Evolutionary conservation across 495 filamentous ascomycete species (phyloP).

Genomic region (Hypoxylon trugodes): DNA sequence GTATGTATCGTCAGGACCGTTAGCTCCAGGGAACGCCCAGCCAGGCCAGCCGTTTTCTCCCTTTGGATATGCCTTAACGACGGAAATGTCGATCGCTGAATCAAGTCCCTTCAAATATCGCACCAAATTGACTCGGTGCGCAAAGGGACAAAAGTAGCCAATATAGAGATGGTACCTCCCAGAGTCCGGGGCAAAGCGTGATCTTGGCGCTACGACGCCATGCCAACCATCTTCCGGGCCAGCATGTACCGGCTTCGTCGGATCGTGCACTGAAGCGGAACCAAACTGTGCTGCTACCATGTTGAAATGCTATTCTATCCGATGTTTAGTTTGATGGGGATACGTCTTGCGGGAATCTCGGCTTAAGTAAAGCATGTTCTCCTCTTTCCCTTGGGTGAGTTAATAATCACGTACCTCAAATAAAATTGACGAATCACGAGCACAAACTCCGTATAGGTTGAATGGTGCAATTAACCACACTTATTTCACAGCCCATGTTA

Average conservation of each 20-base stretch:
- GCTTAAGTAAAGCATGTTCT: neutral
- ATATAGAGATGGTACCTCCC: slow-evolving; percentile 82
- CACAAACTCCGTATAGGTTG: neutral
- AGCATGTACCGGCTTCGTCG: slow-evolving; percentile 20
- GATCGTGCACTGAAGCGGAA: slow-evolving; percentile 10
- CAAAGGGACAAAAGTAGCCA: slow-evolving; percentile 47
- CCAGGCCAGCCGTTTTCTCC: slow-evolving; percentile 74
- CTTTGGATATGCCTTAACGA: slow-evolving; percentile 49
- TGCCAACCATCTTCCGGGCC: slow-evolving; percentile 31
- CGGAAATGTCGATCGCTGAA: slow-evolving; percentile 70
- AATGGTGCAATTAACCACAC: neutral
- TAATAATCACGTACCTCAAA: neutral
- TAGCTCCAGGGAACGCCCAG: slow-evolving; percentile 76
- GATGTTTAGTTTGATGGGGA: no score
- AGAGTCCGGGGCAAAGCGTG: slow-evolving; percentile 67
- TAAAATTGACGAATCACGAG: neutral
- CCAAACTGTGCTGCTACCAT: neutral
- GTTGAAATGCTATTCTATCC: neutral
- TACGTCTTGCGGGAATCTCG: neutral
- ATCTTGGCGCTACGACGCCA: slow-evolving; percentile 20
- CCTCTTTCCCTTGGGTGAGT: neutral
- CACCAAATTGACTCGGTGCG: slow-evolving; percentile 76
- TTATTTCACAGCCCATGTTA: neutral
- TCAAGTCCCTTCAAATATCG: slow-evolving; percentile 78
- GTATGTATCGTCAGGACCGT: slow-evolving; percentile 58